A percentile compares a stretch with the other conserved stretches of the same genome.
phyloP scores from a whole-genome alignment of 805 yeast species.

The Lipomyces yamanashiensis region DNA sequence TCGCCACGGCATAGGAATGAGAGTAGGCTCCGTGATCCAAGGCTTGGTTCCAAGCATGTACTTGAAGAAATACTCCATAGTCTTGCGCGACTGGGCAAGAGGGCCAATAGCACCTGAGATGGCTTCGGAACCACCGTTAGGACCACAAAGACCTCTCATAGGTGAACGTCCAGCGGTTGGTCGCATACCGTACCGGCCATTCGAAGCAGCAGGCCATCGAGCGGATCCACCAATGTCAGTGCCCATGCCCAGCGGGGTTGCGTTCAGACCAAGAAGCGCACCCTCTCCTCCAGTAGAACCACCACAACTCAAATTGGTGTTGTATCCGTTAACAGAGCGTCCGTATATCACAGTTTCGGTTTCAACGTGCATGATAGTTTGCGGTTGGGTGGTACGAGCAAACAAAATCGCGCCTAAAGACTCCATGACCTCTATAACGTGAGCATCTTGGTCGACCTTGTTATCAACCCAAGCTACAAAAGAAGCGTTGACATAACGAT shows the following conservation, averaged over 20 bases:
- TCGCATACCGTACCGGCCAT: slow-evolving; percentile 65
- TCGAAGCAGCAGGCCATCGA: slow-evolving; percentile 69
- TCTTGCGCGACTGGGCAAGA: slow-evolving; percentile 53
- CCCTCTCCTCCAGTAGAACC: slow-evolving; percentile 82
- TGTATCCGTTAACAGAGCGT: slow-evolving; percentile 61
- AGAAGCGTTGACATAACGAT: slow-evolving; percentile 62
- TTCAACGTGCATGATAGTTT: slow-evolving; percentile 70
- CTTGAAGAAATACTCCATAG: slow-evolving; percentile 55
- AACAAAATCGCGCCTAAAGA: slow-evolving; percentile 65
- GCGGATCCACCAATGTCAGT: slow-evolving; percentile 77
- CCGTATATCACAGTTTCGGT: slow-evolving; percentile 65
- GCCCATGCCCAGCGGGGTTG: slow-evolving; percentile 66
- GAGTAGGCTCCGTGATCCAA: slow-evolving; percentile 57
- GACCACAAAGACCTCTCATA: slow-evolving; percentile 51
- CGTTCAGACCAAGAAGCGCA: slow-evolving; percentile 61
- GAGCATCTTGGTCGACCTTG: slow-evolving; percentile 54
- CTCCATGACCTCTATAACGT: slow-evolving; percentile 54
- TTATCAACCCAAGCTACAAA: slow-evolving; percentile 59
- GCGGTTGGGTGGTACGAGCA: slow-evolving; percentile 71
- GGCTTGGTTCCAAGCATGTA: slow-evolving; percentile 55
- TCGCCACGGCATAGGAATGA: slow-evolving; percentile 59
- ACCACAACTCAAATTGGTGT: slow-evolving; percentile 63
- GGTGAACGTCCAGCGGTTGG: slow-evolving; percentile 62
- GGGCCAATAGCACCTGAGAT: slow-evolving; percentile 62
- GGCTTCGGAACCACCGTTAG: slow-evolving; percentile 51